Evolutionary conservation across 2,329 filamentous ascomycete species (phyloP), one percentile per base, ranked within the genome.

Genomic region (Periconia sp.): DNA sequence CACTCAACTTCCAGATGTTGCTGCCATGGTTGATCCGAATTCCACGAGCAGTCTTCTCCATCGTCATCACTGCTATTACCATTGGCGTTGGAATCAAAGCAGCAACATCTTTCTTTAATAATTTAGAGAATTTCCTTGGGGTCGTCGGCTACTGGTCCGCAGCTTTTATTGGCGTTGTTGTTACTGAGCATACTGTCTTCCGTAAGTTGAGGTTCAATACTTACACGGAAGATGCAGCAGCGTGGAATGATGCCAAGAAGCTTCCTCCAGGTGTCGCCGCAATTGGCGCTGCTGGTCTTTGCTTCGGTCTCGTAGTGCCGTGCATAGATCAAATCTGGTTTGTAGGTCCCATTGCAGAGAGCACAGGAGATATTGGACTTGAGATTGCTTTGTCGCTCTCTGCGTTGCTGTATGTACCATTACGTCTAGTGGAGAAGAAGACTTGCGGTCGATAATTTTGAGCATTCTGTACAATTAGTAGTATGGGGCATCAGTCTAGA

Each of bases 351-450:
- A 79, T 86, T 52, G 83, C 82, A 0, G 66, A 75, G 63, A 76
- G 55, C 24, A 83, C 82, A 8, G 84, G 84, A 0, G 83, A 87
- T 50, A 80, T 87, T 60, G 84, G 84, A 0, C 85, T 87, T 43
- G 83, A 87, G 70, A 68, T 84, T 61, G 83, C 82, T 0, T 79
- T 86, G 56, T 73, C 74, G 21, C 60, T 78, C 8, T 73, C 71
- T 6, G 65, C 65, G 13, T 30, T 73, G 41, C 50, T 77, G 18
- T 78, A 78, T 47, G 42, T 76, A 5, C 74, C 73, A 4, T 56
- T 77, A 25, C 59, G 75, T 23, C 55, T 53, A 35, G 16, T 73
- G 26, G 75, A 78, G 61, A 68, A 46, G 38, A 63, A 40, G 43
- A 31, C 46, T 12, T 56, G 35, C 21, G 52, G 56, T n/a, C n/a